Evolutionary conservation across 2,329 filamentous ascomycete genomes (phyloP).

Genomic region (Arachnopeziza araneosa): DNA sequence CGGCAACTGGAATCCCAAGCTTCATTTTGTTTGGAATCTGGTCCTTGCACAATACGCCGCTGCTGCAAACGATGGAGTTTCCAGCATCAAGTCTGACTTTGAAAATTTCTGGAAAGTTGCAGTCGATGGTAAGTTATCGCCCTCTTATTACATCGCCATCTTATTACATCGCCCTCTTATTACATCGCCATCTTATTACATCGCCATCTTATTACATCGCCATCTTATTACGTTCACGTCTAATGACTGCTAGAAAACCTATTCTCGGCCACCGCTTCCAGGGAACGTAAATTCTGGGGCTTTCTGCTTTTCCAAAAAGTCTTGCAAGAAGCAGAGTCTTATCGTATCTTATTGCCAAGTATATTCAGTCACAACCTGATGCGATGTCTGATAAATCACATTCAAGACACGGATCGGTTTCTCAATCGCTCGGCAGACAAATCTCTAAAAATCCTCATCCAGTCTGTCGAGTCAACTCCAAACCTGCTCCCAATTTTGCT

Average conservation of each 20-base stretch:
- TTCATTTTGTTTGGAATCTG: conserved; percentile 84
- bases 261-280: conserved; percentile 75
- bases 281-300: conserved; percentile 87
- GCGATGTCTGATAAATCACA: conserved; percentile 75
- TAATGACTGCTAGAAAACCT: conserved; percentile 57
- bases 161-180: conserved; percentile 17
- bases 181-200: neutral
- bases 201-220: conserved; percentile 16
- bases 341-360: conserved; percentile 42
- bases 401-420: conserved; percentile 70
- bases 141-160: conserved; percentile 13
- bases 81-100: conserved; percentile 42
- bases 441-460: conserved; percentile 65
- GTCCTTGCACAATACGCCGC: conserved; percentile 55
- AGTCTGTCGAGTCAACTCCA: conserved; percentile 56
- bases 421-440: conserved; percentile 74
- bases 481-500: conserved; percentile 56
- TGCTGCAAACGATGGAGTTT: conserved; percentile 27
- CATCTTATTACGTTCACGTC: conserved; percentile 13
- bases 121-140: conserved; percentile 64
- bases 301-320: conserved; percentile 82
- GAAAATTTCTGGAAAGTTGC: conserved; percentile 78
- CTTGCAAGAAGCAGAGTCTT: conserved; percentile 49
- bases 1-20: conserved; percentile 70
- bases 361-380: conserved; percentile 83